These are phyloP conservation scores for Jamesozyma gamospora DNA, from an alignment of 805 yeast genomes.

Conservation along the genomic window DNA sequence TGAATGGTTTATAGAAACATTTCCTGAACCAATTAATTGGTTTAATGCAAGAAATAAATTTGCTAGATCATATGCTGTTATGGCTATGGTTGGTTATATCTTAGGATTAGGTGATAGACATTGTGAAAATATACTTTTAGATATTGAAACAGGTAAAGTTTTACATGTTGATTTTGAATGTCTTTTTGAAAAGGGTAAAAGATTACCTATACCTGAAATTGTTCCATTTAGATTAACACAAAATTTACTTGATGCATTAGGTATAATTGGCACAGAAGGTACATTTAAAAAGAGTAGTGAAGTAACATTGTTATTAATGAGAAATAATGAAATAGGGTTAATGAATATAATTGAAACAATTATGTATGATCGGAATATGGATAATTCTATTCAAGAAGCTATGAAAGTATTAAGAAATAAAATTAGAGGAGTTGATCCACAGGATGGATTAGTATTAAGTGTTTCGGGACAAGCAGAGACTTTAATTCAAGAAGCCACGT, in stretches of 20 bases:
- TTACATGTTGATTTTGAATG: constrained; percentile 97
- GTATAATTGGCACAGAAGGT: constrained; percentile 84
- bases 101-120: constrained; percentile 95
- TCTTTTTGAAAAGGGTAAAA: constrained; percentile 72
- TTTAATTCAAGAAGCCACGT: constrained; percentile 71
- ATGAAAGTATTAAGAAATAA: constrained; percentile 65
- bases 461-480: constrained; percentile 89
- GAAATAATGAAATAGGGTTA: constrained; percentile 71
- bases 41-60: constrained; percentile 64
- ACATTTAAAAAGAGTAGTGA: constrained; percentile 78
- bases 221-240: constrained; percentile 91
- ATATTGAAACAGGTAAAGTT: constrained; percentile 64
- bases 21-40: constrained; percentile 88
- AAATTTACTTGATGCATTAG: constrained; percentile 82
- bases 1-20: constrained; percentile 80
- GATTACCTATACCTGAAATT: constrained; percentile 74
- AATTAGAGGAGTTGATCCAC: constrained; percentile 71
- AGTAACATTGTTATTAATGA: constrained; percentile 60
- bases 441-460: constrained; percentile 79
- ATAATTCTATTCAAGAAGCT: constrained; percentile 52
- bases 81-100: constrained; percentile 94
- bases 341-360: constrained; percentile 90
- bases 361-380: constrained; percentile 60
- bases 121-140: constrained; percentile 77
- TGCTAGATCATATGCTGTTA: constrained; percentile 78